These are phyloP conservation scores for Thermomyces lanuginosus DNA, from an alignment of 2,329 filamentous ascomycete species.

Conservation along the genomic window DNA sequence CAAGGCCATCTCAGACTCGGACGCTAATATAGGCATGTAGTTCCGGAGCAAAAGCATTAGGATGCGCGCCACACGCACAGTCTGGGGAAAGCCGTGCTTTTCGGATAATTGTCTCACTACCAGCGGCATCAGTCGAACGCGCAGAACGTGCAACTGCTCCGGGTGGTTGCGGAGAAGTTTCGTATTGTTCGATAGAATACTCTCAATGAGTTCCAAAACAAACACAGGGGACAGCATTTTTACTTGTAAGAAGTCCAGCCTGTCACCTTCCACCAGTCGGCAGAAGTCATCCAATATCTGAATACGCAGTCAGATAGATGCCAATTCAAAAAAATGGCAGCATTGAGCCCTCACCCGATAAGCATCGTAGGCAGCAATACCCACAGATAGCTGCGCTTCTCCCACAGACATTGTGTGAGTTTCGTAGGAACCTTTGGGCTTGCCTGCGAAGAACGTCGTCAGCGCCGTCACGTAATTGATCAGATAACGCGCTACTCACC, in stretches of 20 bases:
- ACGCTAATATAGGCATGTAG: constrained; percentile 56
- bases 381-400: constrained; percentile 49
- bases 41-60: constrained; percentile 65
- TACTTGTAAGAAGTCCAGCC: constrained; percentile 66
- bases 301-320: constrained; percentile 6
- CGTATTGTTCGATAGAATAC: constrained; percentile 72
- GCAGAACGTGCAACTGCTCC: constrained; percentile 66
- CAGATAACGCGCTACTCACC: constrained; percentile 38
- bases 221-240: constrained; percentile 65
- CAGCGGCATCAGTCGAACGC: constrained; percentile 64
- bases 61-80: constrained; percentile 67
- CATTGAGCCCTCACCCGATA: constrained; percentile 42
- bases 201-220: constrained; percentile 81
- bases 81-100: constrained; percentile 62
- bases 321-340: constrained; percentile 6
- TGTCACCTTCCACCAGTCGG: constrained; percentile 68
- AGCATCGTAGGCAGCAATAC: constrained; percentile 67
- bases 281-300: constrained; percentile 81
- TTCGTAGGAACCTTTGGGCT: constrained; percentile 34
- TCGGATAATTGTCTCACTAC: constrained; percentile 63
- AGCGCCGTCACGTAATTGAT: constrained; percentile 4
- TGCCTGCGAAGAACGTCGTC: constrained; percentile 6
- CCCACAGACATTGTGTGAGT: constrained; percentile 52
- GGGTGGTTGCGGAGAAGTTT: constrained; percentile 59
- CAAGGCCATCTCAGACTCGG: constrained; percentile 70